Evolutionary conservation across 2,329 filamentous ascomycete species (phyloP).

Genomic region (Trichophyton mentagrophytes): DNA sequence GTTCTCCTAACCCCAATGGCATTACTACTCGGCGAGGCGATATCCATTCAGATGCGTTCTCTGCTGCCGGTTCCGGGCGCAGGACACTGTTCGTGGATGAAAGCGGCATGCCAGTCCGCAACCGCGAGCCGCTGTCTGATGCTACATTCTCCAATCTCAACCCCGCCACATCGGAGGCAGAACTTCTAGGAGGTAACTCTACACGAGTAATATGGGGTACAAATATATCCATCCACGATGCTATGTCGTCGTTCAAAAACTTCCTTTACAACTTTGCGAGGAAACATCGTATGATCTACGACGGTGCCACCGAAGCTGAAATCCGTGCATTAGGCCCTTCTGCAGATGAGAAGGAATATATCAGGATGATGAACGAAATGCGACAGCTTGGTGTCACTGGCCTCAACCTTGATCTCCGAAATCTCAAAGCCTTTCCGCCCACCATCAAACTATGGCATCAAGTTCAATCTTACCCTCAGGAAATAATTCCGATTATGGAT

Average conservation of each 20-base stretch:
- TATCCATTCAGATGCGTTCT: slow-evolving; percentile 66
- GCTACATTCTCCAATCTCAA: slow-evolving; percentile 56
- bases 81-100: slow-evolving; percentile 50
- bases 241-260: slow-evolving; percentile 75
- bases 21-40: slow-evolving; percentile 62
- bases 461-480: slow-evolving; percentile 82
- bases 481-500: slow-evolving; percentile 95
- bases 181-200: slow-evolving; percentile 68
- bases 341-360: slow-evolving; percentile 68
- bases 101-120: slow-evolving; percentile 46
- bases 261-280: slow-evolving; percentile 84
- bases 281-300: slow-evolving; percentile 86
- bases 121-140: slow-evolving; percentile 41
- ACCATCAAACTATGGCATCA: slow-evolving; percentile 94
- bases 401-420: slow-evolving; percentile 76
- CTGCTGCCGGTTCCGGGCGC: slow-evolving; percentile 40
- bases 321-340: slow-evolving; percentile 53
- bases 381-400: slow-evolving; percentile 69
- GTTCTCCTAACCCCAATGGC: slow-evolving; percentile 44
- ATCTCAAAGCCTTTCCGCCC: slow-evolving; percentile 83
- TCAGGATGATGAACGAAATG: slow-evolving; percentile 81
- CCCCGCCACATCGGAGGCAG: slow-evolving; percentile 82
- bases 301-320: slow-evolving; percentile 68
- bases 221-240: slow-evolving; percentile 85
- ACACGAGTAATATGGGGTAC: slow-evolving; percentile 91